Evolutionary conservation across 768 basidiomycete species (phyloP).

Genomic region (Exsudoporus frostii): DNA sequence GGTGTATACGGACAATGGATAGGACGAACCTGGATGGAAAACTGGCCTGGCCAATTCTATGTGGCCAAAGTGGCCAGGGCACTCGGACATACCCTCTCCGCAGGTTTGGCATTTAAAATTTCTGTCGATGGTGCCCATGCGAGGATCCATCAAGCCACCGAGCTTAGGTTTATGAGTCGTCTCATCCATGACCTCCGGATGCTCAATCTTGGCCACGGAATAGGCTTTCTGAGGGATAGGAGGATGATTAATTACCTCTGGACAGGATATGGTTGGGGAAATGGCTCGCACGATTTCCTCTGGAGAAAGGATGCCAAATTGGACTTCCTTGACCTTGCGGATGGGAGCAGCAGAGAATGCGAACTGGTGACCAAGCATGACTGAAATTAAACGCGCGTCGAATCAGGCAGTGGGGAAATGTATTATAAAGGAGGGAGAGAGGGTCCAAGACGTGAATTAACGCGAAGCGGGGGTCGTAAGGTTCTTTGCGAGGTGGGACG

Average conservation of each 20-base stretch:
- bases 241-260: slow-evolving; percentile 11
- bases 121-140: slow-evolving; percentile 96
- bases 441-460: slow-evolving; percentile 23
- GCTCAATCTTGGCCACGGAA: slow-evolving; percentile 97
- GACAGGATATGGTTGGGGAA: neutral
- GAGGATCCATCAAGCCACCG: slow-evolving; percentile 95
- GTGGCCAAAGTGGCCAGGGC: slow-evolving; percentile 98
- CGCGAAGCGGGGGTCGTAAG: slow-evolving; percentile 21
- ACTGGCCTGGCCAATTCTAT: slow-evolving; percentile 97
- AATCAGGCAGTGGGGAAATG: neutral
- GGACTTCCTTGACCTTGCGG: slow-evolving; percentile 95
- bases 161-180: slow-evolving; percentile 83
- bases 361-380: slow-evolving; percentile 86
- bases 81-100: slow-evolving; percentile 99
- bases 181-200: slow-evolving; percentile 99
- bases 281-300: slow-evolving; percentile 82
- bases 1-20: neutral
- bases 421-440: slow-evolving; percentile 1
- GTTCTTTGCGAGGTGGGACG: neutral
- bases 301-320: slow-evolving; percentile 97
- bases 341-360: slow-evolving; percentile 92
- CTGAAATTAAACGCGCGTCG: slow-evolving; percentile 23
- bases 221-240: slow-evolving; percentile 80
- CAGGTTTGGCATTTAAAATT: slow-evolving; percentile 99
- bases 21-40: slow-evolving; percentile 83